These are phyloP conservation scores for Protea cynaroides DNA, from an alignment of 164 flowering plant species.

Conservation along the genomic window DNA sequence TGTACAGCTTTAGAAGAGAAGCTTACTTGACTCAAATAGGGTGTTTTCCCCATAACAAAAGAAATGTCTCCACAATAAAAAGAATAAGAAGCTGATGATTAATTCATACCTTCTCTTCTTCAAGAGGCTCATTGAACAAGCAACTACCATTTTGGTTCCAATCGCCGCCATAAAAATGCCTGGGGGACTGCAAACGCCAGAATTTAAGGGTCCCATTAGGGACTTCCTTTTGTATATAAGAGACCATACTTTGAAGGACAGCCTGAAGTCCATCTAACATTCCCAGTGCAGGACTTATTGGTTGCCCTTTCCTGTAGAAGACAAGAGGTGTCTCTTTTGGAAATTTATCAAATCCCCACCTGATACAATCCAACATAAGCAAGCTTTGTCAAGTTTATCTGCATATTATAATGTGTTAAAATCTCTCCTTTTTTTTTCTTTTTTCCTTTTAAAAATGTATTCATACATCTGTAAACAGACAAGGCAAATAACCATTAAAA, in stretches of 20 bases:
- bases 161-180: slow-evolving; percentile 93
- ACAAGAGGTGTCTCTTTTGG: slow-evolving; percentile 91
- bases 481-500: no score
- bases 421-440: no score
- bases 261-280: slow-evolving; percentile 62
- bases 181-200: slow-evolving; percentile 92
- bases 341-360: slow-evolving; percentile 94
- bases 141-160: slow-evolving; percentile 99
- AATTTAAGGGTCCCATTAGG: slow-evolving; percentile 67
- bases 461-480: no score
- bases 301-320: slow-evolving; percentile 59
- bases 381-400: no score
- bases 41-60: no score
- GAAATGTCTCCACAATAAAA: neutral
- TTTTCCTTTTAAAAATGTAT: no score
- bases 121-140: slow-evolving; percentile 60
- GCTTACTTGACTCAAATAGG: no score
- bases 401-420: no score
- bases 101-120: slow-evolving; percentile 51
- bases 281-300: slow-evolving; percentile 58
- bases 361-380: slow-evolving; percentile 19
- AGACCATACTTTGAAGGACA: slow-evolving; percentile 67
- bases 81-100: neutral
- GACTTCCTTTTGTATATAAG: slow-evolving; percentile 52
- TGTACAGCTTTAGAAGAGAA: no score